phyloP scores from a whole-genome alignment of 2,329 filamentous ascomycete genomes.

The Xylariales sp. region DNA sequence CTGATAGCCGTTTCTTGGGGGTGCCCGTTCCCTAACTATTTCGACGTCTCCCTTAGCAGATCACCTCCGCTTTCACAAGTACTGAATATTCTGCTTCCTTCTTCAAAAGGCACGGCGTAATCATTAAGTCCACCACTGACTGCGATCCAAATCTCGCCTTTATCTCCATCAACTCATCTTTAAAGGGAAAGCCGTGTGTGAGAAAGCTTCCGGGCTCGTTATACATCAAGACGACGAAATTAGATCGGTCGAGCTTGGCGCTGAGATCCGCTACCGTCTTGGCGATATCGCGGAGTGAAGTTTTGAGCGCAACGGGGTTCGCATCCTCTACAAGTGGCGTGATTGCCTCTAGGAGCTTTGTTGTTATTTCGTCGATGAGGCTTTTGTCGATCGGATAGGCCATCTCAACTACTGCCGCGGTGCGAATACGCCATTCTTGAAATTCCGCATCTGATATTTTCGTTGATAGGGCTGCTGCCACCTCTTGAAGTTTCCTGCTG shows the following conservation, averaged over 20 bases:
- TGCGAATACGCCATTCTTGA: constrained; percentile 44
- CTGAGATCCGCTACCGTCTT: constrained; percentile 40
- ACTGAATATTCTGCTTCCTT: constrained; percentile 43
- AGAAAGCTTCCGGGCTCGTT: constrained; percentile 42
- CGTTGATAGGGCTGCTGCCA: constrained; percentile 31
- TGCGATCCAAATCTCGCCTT: constrained; percentile 37
- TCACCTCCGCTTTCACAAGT: constrained; percentile 48
- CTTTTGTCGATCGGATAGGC: constrained; percentile 36
- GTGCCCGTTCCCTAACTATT: not conserved
- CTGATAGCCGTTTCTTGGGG: not conserved
- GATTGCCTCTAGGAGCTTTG: constrained; percentile 40
- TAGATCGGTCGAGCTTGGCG: constrained; percentile 39
- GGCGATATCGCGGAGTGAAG: constrained; percentile 40
- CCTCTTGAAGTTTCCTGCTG: constrained; percentile 34
- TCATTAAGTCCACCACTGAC: constrained; percentile 46
- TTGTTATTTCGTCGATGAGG: constrained; percentile 33
- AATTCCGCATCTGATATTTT: constrained; percentile 37
- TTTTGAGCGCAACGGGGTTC: constrained; percentile 32
- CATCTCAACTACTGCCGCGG: constrained; percentile 40
- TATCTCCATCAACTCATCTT: constrained; percentile 42
- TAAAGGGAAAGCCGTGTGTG: constrained; percentile 43
- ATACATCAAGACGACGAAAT: constrained; percentile 44
- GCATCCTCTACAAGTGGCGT: constrained; percentile 35
- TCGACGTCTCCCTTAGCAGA: constrained; percentile 39
- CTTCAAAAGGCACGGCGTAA: constrained; percentile 47